A percentile compares a stretch with the other conserved stretches of the same genome.
These are phyloP conservation scores for Alternaria viburni DNA, from an alignment of 2,329 filamentous ascomycete genomes.

Conservation along the genomic window DNA sequence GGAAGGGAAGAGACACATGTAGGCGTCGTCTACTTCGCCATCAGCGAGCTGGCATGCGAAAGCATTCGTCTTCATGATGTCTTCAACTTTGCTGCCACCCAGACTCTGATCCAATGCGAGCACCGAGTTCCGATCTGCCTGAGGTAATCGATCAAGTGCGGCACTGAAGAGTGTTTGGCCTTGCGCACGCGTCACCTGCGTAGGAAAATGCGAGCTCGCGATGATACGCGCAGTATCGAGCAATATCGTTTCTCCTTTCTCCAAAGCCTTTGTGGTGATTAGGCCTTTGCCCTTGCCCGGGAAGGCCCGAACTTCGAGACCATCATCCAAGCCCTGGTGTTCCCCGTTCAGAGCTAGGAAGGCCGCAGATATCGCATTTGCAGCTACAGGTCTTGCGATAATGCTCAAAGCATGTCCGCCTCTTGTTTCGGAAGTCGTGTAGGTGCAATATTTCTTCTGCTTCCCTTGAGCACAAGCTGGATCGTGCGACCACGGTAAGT, in stretches of 20 bases:
- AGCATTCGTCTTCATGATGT: constrained; percentile 32
- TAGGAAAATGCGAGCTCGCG: constrained; percentile 26
- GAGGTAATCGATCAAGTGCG: constrained; percentile 15
- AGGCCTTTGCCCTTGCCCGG: constrained; percentile 34
- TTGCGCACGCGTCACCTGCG: constrained; percentile 12
- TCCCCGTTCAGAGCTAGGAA: constrained; percentile 8
- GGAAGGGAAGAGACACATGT: constrained; percentile 32
- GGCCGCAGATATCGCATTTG: constrained; percentile 16
- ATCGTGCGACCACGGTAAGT: constrained; percentile 19
- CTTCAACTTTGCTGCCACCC: constrained; percentile 21
- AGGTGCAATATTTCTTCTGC: constrained; percentile 23
- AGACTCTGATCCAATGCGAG: constrained; percentile 23
- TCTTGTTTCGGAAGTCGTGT: constrained; percentile 21
- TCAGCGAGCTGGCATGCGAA: constrained; percentile 32
- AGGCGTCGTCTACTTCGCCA: constrained; percentile 24
- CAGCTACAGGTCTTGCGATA: constrained; percentile 25
- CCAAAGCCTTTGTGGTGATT: constrained; percentile 19
- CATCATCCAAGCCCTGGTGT: not conserved
- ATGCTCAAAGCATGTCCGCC: constrained; percentile 25
- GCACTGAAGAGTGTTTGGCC: constrained; percentile 20
- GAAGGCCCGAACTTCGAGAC: constrained; percentile 22
- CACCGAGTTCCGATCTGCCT: constrained; percentile 10
- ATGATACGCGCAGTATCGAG: constrained; percentile 29
- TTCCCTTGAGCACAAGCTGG: constrained; percentile 20
- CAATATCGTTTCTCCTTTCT: constrained; percentile 23